Conservation (phyloP, 805 yeast genomes). For the Candida fluviatilis region DNA sequence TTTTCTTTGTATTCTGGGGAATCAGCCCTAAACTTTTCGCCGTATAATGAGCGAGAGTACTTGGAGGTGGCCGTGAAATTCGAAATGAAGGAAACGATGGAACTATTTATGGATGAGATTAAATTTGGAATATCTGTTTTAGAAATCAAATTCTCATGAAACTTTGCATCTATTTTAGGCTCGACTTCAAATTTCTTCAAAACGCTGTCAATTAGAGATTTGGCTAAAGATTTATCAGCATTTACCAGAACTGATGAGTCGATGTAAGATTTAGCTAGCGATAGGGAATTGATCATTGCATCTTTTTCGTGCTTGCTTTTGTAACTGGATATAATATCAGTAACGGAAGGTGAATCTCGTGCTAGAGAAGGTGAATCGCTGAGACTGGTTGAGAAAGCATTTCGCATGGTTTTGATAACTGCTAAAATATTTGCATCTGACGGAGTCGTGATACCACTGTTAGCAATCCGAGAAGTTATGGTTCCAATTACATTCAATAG, state of each 20-base stretch:
- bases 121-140: constrained; percentile 7
- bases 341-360: constrained; percentile 11
- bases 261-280: constrained; percentile 29
- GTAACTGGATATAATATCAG: constrained; percentile 19
- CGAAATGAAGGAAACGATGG: constrained; percentile 21
- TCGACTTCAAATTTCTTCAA: constrained; percentile 14
- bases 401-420: constrained; percentile 39
- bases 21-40: constrained; percentile 23
- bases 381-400: constrained; percentile 20
- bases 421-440: constrained; percentile 26
- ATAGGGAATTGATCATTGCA: constrained; percentile 25
- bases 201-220: constrained; percentile 20
- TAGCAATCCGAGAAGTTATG: constrained; percentile 27
- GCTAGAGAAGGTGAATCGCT: constrained; percentile 10
- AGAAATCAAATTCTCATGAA: constrained; percentile 1
- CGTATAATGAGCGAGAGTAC: neutral
- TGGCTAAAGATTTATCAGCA: constrained; percentile 15
- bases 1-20: constrained; percentile 48
- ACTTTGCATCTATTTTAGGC: constrained; percentile 1
- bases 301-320: constrained; percentile 17
- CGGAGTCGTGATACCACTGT: constrained; percentile 13
- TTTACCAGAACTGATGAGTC: constrained; percentile 11
- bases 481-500: constrained; percentile 29
- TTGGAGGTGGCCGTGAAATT: constrained; percentile 15
- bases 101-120: constrained; percentile 13